Percentiles rank a stretch among this genome's conserved stretches.
Conservation (phyloP, 1,139 yeast species). For the Blastobotrys aristatus region DNA sequence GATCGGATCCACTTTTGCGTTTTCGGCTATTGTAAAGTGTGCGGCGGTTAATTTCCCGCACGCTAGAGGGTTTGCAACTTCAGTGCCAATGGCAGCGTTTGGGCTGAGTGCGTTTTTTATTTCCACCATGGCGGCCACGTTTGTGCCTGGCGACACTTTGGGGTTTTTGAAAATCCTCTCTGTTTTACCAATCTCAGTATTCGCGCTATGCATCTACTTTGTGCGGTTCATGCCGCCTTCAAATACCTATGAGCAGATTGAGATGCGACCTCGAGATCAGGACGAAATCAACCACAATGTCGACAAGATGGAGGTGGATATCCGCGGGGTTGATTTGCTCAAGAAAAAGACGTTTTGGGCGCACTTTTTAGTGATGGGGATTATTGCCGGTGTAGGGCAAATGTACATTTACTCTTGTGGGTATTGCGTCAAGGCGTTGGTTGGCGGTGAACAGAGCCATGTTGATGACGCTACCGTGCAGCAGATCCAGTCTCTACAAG, state of each 20-base stretch:
- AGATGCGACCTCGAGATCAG: conserved; percentile 5
- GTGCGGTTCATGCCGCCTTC: conserved; percentile 22
- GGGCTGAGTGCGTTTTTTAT: conserved; percentile 39
- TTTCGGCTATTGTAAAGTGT: conserved; percentile 39
- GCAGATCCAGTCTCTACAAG: conserved; percentile 64
- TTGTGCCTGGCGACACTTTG: conserved; percentile 31
- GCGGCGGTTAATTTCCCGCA: conserved; percentile 40
- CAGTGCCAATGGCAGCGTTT: conserved; percentile 42
- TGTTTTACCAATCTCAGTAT: conserved; percentile 30
- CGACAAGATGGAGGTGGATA: conserved; percentile 15
- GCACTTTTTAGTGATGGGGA: conserved; percentile 47
- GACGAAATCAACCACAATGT: conserved; percentile 10
- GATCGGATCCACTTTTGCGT: conserved; percentile 37
- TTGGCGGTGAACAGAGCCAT: conserved; percentile 17
- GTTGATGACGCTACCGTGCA: conserved; percentile 20
- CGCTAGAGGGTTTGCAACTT: conserved; percentile 38
- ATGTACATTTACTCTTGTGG: conserved; percentile 75
- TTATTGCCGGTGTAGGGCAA: conserved; percentile 70
- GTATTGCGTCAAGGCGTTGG: conserved; percentile 55
- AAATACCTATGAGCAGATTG: conserved; percentile 10
- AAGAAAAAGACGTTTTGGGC: conserved; percentile 34
- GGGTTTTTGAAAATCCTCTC: conserved; percentile 33
- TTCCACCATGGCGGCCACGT: conserved; percentile 32
- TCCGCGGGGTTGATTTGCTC: conserved; percentile 29
- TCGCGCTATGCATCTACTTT: conserved; percentile 26